Conservation (phyloP, 345 rosid species). For the Psidium friedrichsthalianum region DNA sequence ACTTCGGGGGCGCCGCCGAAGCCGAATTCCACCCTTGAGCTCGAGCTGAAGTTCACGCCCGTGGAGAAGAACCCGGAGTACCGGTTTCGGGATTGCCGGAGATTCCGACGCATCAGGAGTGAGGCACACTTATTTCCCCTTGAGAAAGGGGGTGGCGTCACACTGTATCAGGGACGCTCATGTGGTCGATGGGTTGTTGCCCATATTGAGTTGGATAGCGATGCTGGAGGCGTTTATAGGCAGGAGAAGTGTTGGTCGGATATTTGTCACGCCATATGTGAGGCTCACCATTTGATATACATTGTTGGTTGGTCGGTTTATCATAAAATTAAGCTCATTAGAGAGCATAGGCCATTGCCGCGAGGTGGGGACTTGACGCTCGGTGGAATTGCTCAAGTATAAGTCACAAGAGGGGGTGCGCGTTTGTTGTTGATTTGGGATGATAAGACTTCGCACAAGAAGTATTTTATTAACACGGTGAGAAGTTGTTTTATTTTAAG, state of each 20-base stretch:
- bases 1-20: constrained; percentile 19
- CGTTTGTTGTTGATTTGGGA: constrained; percentile 87
- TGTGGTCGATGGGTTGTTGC: constrained; percentile 33
- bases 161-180: constrained; percentile 89
- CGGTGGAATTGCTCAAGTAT: constrained; percentile 88
- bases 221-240: constrained; percentile 30
- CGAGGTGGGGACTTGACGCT: constrained; percentile 81
- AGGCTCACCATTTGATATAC: constrained; percentile 91
- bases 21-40: constrained; percentile 35
- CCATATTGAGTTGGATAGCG: constrained; percentile 30
- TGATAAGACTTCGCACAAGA: constrained; percentile 85
- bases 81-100: constrained; percentile 45
- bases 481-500: constrained; percentile 4
- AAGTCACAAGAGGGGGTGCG: constrained; percentile 94
- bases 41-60: constrained; percentile 60
- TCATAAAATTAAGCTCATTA: constrained; percentile 59
- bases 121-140: constrained; percentile 59
- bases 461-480: constrained; percentile 52
- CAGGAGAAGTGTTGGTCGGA: constrained; percentile 86
- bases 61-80: constrained; percentile 50
- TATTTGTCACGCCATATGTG: constrained; percentile 68
- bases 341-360: constrained; percentile 67
- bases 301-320: constrained; percentile 90
- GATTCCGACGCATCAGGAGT: constrained; percentile 50
- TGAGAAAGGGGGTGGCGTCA: constrained; percentile 63